Conservation (phyloP, 805 yeast species). For the Kurtzmaniella cleridarum region DNA sequence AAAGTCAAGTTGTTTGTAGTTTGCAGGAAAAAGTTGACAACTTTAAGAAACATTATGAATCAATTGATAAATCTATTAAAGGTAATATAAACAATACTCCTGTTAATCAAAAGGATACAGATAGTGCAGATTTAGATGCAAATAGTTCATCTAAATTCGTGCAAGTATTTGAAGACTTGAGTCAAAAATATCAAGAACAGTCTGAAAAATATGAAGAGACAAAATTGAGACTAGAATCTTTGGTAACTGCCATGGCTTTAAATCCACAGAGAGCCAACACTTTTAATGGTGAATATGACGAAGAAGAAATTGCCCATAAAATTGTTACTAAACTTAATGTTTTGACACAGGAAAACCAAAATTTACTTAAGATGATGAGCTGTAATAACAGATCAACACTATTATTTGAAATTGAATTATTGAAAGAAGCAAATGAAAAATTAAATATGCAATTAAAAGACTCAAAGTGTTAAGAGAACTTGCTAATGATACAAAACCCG, state of each 20-base stretch:
- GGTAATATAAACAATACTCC: slow-evolving; percentile 4
- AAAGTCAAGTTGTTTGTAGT: slow-evolving; percentile 40
- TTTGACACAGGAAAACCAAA: slow-evolving; percentile 65
- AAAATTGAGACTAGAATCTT: slow-evolving; percentile 56
- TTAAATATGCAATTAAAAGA: background rate
- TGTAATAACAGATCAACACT: slow-evolving; percentile 72
- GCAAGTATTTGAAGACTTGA: slow-evolving; percentile 44
- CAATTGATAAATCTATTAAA: slow-evolving; percentile 3
- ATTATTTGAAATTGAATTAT: slow-evolving; percentile 60
- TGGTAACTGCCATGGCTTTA: slow-evolving; percentile 50
- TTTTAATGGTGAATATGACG: slow-evolving; percentile 61
- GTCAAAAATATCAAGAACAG: slow-evolving; percentile 42
- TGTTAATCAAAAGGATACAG: slow-evolving; percentile 2
- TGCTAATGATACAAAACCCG: no score
- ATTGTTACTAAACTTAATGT: slow-evolving; percentile 56
- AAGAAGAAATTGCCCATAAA: slow-evolving; percentile 69
- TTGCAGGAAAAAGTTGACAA: slow-evolving; percentile 28
- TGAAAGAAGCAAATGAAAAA: slow-evolving; percentile 35
- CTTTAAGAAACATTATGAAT: slow-evolving; percentile 11
- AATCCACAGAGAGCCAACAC: slow-evolving; percentile 42
- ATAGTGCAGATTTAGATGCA: slow-evolving; percentile 5
- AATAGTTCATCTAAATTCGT: slow-evolving; percentile 40
- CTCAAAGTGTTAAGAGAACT: no score
- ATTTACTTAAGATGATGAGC: slow-evolving; percentile 63
- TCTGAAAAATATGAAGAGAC: slow-evolving; percentile 54